These are phyloP conservation scores for Gliomastix tumulicola DNA, from an alignment of 2,329 filamentous ascomycete species.

Conservation along the genomic window DNA sequence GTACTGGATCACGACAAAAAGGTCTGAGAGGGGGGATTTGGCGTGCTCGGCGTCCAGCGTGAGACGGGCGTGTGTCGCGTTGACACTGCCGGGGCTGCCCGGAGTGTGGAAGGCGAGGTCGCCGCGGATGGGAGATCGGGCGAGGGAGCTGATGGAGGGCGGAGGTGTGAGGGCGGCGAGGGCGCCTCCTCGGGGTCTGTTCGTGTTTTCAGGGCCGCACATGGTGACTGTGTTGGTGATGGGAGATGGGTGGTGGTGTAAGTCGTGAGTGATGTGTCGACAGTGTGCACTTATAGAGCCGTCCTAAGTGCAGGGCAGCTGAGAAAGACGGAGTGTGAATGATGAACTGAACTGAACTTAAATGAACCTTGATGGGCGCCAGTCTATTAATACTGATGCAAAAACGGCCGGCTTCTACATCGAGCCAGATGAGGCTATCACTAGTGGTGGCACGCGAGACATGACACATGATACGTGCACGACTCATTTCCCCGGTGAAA, in stretches of 20 bases:
- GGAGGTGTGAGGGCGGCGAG: slow-evolving; percentile 33
- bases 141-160: slow-evolving; percentile 3
- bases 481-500: too few relatives aligned
- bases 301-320: too few relatives aligned
- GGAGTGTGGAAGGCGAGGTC: slow-evolving; percentile 37
- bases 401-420: too few relatives aligned
- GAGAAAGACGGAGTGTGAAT: too few relatives aligned
- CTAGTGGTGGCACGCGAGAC: too few relatives aligned
- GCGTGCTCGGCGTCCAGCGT: slow-evolving; percentile 18
- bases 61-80: slow-evolving; percentile 35
- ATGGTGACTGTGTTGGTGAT: slow-evolving; percentile 17
- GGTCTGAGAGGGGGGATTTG: slow-evolving; percentile 9
- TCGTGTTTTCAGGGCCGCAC: slow-evolving; percentile 35
- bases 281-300: too few relatives aligned
- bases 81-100: slow-evolving; percentile 23
- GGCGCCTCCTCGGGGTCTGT: slow-evolving; percentile 35
- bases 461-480: too few relatives aligned
- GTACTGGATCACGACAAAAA: slow-evolving; percentile 38
- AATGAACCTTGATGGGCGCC: too few relatives aligned
- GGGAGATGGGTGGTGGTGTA: neutral
- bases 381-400: too few relatives aligned
- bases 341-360: too few relatives aligned
- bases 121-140: slow-evolving; percentile 12
- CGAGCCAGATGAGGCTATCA: too few relatives aligned
- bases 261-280: neutral